Evolutionary conservation across 2,329 filamentous ascomycete species (phyloP).

Genomic region (Eutypa lata): DNA sequence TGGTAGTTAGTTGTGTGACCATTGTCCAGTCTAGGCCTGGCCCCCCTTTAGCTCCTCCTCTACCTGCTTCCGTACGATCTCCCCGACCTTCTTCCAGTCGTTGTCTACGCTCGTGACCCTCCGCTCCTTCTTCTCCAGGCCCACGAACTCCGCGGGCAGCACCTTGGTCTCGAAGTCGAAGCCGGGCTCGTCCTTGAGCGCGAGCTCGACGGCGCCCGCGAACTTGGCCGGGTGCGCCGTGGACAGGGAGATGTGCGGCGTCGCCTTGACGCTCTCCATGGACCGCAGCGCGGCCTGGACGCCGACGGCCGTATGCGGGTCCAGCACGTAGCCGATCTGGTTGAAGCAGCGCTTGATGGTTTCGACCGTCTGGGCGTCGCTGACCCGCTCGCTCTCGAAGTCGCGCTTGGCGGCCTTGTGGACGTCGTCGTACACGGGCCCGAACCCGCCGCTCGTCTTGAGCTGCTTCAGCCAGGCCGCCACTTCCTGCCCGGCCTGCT

Average conservation of each 20-base stretch:
- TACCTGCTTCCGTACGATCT: constrained; percentile 73
- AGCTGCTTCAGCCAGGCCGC: constrained; percentile 74
- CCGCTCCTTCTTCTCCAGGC: constrained; percentile 72
- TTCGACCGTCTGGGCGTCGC: constrained; percentile 63
- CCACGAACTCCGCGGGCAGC: constrained; percentile 77
- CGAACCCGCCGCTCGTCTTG: constrained; percentile 78
- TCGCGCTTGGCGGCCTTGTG: constrained; percentile 66
- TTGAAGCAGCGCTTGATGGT: constrained; percentile 59
- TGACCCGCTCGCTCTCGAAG: constrained; percentile 78
- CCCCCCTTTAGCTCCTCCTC: constrained; percentile 51
- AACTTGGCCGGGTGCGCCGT: constrained; percentile 98
- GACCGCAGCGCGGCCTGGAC: constrained; percentile 73
- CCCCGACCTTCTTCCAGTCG: constrained; percentile 71
- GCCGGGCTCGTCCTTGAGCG: constrained; percentile 65
- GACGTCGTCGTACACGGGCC: constrained; percentile 70
- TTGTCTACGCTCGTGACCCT: constrained; percentile 68
- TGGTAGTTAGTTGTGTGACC: no score
- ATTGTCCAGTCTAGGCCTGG: background rate
- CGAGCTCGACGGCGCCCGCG: constrained; percentile 75
- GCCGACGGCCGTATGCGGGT: constrained; percentile 90
- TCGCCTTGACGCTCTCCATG: constrained; percentile 46
- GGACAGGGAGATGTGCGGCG: constrained; percentile 78
- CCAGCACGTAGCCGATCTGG: constrained; percentile 67
- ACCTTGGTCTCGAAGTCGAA: constrained; percentile 76
- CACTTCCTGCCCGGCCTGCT: constrained; percentile 73